Conservation (phyloP, 495 filamentous ascomycete genomes). For the Lepidopterella palustris region DNA sequence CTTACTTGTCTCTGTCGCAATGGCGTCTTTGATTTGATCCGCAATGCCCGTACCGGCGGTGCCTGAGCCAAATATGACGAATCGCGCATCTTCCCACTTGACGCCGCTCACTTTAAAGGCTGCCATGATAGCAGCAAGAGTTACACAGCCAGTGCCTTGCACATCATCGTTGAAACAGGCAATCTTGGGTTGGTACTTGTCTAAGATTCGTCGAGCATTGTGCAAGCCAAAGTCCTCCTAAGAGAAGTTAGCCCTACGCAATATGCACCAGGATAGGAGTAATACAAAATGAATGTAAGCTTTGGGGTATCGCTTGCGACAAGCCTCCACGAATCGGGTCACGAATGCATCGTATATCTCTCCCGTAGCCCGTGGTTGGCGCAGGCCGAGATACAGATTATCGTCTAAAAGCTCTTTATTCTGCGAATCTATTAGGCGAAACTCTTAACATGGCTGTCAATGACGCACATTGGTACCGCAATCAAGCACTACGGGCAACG, state of each 20-base stretch:
- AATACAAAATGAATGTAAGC: constrained; percentile 77
- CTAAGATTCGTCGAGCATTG: constrained; percentile 62
- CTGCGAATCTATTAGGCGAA: constrained; percentile 32
- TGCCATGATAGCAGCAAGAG: constrained; percentile 71
- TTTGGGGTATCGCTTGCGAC: constrained; percentile 63
- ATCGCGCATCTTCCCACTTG: constrained; percentile 57
- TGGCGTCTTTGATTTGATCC: constrained; percentile 74
- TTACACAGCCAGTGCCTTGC: constrained; percentile 84
- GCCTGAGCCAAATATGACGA: constrained; percentile 74
- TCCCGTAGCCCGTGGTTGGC: constrained; percentile 57
- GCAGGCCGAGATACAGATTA: constrained; percentile 72
- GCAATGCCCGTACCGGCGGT: constrained; percentile 85
- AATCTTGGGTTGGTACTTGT: constrained; percentile 62
- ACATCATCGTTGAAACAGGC: constrained; percentile 92
- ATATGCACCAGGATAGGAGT: neutral
- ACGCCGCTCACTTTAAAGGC: constrained; percentile 62
- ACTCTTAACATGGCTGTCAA: neutral
- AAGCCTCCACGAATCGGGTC: constrained; percentile 61
- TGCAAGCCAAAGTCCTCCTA: constrained; percentile 52
- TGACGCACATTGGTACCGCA: constrained; percentile 65
- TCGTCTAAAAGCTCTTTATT: constrained; percentile 74
- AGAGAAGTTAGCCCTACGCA: neutral
- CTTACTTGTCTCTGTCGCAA: constrained; percentile 59
- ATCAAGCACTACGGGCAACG: constrained; percentile 78
- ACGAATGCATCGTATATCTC: constrained; percentile 75